These are phyloP conservation scores for Metschnikowia cerradonensis DNA, from an alignment of 805 yeast genomes.

Conservation along the genomic window DNA sequence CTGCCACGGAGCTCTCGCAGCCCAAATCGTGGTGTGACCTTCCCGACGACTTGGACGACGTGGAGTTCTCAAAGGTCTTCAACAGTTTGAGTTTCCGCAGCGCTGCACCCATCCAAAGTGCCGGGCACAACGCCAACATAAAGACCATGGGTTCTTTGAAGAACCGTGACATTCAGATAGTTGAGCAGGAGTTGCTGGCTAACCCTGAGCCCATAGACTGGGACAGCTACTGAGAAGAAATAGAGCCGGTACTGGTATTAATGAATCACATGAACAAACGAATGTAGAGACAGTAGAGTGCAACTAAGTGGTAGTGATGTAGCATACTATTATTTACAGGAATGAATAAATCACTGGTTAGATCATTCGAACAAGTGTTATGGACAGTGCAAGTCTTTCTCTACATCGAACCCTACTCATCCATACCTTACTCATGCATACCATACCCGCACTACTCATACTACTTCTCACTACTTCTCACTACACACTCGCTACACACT, in stretches of 20 bases:
- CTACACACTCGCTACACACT: too few species aligned
- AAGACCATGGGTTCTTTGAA: neutral
- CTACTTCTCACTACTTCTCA: too few species aligned
- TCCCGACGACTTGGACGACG: conserved; percentile 29
- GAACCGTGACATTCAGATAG: conserved; percentile 7
- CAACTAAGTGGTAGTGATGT: too few species aligned
- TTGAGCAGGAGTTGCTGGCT: conserved; percentile 13
- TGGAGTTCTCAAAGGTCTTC: conserved; percentile 19
- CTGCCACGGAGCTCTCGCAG: conserved; percentile 15
- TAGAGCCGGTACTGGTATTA: neutral
- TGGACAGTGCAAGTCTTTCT: too few species aligned
- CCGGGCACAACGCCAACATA: neutral
- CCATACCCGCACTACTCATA: too few species aligned
- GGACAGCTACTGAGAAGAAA: conserved; percentile 9
- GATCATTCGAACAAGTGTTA: too few species aligned
- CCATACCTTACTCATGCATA: too few species aligned
- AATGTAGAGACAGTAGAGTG: too few species aligned
- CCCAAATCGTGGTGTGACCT: conserved; percentile 28
- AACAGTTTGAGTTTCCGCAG: conserved; percentile 14
- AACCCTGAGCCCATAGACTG: conserved; percentile 7
- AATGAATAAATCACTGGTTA: too few species aligned
- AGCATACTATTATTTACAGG: too few species aligned
- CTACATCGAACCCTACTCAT: too few species aligned
- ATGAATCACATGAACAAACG: neutral
- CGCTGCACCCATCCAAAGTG: neutral